Conservation (phyloP, 306 rosid genomes). For the Macrotyloma uniflorum region DNA sequence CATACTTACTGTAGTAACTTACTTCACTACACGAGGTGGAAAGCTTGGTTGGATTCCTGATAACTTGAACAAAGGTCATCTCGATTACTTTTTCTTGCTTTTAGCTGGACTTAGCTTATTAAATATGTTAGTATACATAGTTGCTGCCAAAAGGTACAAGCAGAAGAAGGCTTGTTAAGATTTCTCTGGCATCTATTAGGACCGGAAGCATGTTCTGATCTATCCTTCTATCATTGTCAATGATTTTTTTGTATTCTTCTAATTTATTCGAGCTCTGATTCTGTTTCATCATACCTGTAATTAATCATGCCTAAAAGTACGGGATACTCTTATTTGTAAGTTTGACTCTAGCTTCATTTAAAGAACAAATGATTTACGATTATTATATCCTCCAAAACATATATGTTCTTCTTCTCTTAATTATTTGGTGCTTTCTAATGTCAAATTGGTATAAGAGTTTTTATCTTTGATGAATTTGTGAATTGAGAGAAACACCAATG, state of each 20-base stretch:
- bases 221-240: neutral
- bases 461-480: too few species aligned
- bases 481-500: too few species aligned
- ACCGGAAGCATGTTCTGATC: slow-evolving; percentile 12
- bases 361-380: too few species aligned
- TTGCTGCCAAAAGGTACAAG: slow-evolving; percentile 65
- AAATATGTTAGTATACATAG: slow-evolving; percentile 54
- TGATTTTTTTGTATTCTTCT: neutral
- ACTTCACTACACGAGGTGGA: slow-evolving; percentile 73
- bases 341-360: too few species aligned
- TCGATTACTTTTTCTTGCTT: slow-evolving; percentile 85
- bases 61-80: slow-evolving; percentile 81
- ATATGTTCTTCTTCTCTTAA: too few species aligned
- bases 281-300: too few species aligned
- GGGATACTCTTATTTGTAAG: too few species aligned
- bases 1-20: slow-evolving; percentile 74
- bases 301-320: too few species aligned
- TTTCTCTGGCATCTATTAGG: neutral
- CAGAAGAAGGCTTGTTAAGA: slow-evolving; percentile 60
- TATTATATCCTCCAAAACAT: too few species aligned
- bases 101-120: slow-evolving; percentile 78
- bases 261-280: too few species aligned
- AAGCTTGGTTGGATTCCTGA: slow-evolving; percentile 78
- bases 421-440: too few species aligned
- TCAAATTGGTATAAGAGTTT: too few species aligned